Evolutionary conservation across 129 eudicot species (phyloP).

Genomic region (Arctium lappa): DNA sequence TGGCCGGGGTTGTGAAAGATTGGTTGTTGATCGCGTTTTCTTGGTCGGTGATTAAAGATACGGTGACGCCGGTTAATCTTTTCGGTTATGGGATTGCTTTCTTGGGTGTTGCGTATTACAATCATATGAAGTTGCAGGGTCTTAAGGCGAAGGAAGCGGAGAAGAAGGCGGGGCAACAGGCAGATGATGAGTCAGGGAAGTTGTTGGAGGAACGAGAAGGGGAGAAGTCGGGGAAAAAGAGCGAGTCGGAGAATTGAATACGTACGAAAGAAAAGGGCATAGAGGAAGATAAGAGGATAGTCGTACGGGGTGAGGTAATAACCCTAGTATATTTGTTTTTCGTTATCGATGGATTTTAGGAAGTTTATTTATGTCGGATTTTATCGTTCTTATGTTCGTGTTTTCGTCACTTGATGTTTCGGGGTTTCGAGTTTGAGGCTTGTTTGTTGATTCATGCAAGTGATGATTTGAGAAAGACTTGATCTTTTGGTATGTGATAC

Average conservation of each 20-base stretch:
- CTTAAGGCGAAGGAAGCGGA: conserved; percentile 53
- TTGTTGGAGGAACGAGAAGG: conserved; percentile 40
- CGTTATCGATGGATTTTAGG: conserved; percentile 5
- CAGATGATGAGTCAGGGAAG: conserved; percentile 43
- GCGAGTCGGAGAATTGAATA: conserved; percentile 27
- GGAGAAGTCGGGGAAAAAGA: conserved; percentile 13
- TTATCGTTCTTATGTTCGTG: conserved; percentile 1
- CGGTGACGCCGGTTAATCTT: conserved; percentile 47
- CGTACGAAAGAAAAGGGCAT: background rate
- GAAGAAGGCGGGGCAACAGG: conserved; percentile 25
- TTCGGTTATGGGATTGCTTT: conserved; percentile 54
- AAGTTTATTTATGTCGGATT: conserved; percentile 3
- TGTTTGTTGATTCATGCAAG: background rate
- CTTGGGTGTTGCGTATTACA: conserved; percentile 53
- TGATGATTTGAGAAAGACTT: background rate
- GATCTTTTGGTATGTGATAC: conserved; percentile 21
- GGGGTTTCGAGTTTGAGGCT: conserved; percentile 10
- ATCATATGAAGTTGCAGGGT: conserved; percentile 43
- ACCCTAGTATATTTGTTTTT: background rate
- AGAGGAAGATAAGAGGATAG: background rate
- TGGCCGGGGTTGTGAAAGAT: conserved; percentile 55
- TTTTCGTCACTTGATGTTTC: conserved; percentile 9
- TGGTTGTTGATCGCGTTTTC: conserved; percentile 65
- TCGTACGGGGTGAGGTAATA: background rate
- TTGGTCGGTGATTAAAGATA: conserved; percentile 68